Base-by-base conservation (phyloP, 331 rosid species). In the Arachis monticola region DNA sequence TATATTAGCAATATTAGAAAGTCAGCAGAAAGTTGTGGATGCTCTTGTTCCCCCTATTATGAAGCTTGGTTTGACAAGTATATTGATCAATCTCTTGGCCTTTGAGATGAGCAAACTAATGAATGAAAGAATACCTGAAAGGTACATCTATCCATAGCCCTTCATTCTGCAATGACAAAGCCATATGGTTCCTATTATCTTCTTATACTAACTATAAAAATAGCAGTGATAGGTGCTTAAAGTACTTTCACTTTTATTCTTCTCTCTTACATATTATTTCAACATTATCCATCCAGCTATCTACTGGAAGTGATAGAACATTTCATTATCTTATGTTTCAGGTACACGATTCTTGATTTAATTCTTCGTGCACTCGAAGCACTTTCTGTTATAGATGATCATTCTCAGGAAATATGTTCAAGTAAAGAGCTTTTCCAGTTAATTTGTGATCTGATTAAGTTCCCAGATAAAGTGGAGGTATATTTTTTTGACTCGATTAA, bases 391-490 rank as follows among this genome's bases (percentile, higher is more conserved):
- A 47, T 87, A 58, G 96, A 94, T 73, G 90, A 82, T 44, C 83
- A 88, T 83, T 94, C 95, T 83, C 88, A 72, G 70, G 91, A 88
- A 69, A 83, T 88, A 60, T 88, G 96, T 82, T 86, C 90, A 77
- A 88, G 87, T 80, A 74, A 86, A 85, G 79, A 90, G 70, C 91
- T 91, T 77, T 88, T 94, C 57, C 81, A 57, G 47, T 81, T 87
- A 71, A 82, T 77, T 64, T 83, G 85, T 77, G 77, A 79, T 55
- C 79, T 94, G 69, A 79, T 90, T 64, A 94, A 86, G 83, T 76
- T 94, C 59, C 90, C 88, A 47, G 95, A 94, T 78, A 92, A 90
- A 92, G 88, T 75, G 66, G 97, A 94, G 99, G 97, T 94, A 84
- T 78, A 60, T 58, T 60, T 67, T 81, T 35, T 30, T 72, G 40